Evolutionary conservation across 1,139 yeast genomes (phyloP).

Genomic region (Meyerozyma elateridarum): DNA sequence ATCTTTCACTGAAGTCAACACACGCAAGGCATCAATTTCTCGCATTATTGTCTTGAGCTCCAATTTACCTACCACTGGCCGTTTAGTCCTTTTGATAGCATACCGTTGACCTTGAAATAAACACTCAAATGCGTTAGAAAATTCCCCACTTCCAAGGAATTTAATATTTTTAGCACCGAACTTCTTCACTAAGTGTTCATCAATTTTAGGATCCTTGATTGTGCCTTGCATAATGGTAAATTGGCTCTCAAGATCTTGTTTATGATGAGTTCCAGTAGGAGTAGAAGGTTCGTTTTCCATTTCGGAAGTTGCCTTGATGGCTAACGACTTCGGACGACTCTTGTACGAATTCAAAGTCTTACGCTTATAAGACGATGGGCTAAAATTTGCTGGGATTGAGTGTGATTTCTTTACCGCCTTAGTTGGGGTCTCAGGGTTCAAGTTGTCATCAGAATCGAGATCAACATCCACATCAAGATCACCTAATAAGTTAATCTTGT

Average conservation of each 20-base stretch:
- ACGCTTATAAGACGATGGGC: constrained; percentile 21
- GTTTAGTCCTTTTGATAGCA: constrained; percentile 83
- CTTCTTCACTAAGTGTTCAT: constrained; percentile 16
- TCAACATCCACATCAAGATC: constrained; percentile 24
- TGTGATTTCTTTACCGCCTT: constrained; percentile 31
- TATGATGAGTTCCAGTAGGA: constrained; percentile 18
- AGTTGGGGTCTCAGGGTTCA: constrained; percentile 40
- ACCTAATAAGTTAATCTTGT: constrained; percentile 9
- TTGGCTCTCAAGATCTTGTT: constrained; percentile 1
- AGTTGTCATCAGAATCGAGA: constrained; percentile 12
- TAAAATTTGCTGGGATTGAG: constrained; percentile 30
- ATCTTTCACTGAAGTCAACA: constrained; percentile 38
- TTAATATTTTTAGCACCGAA: constrained; percentile 16
- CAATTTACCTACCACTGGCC: constrained; percentile 39
- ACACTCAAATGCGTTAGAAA: constrained; percentile 80
- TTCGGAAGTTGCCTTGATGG: constrained; percentile 5
- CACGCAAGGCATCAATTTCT: constrained; percentile 43
- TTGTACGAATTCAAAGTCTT: constrained; percentile 9
- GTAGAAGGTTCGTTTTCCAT: constrained; percentile 25
- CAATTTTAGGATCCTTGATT: constrained; percentile 10
- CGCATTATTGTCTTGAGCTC: constrained; percentile 34
- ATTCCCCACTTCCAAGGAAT: constrained; percentile 74
- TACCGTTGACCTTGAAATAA: constrained; percentile 60
- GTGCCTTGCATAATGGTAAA: constrained; percentile 13
- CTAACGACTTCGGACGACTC: constrained; percentile 6